A percentile compares a stretch with the other conserved stretches of the same genome.
Conservation (phyloP, 129 eudicot genomes). For the Erigeron canadensis region DNA sequence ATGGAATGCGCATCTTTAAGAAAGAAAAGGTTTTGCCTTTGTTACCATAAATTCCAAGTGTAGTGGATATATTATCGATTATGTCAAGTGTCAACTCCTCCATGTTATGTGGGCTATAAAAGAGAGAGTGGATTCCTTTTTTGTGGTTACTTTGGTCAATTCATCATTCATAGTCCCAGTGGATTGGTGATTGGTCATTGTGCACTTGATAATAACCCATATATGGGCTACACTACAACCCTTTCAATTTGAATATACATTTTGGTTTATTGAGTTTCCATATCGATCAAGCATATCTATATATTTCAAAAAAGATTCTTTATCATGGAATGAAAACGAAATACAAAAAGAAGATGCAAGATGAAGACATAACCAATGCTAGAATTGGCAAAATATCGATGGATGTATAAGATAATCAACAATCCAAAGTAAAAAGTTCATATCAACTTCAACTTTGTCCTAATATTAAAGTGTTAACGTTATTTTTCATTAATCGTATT, state of each 20-base stretch:
- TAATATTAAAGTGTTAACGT: no score
- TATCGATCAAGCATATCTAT: not conserved
- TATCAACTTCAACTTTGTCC: no score
- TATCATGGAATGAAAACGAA: not conserved
- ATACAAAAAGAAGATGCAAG: not conserved
- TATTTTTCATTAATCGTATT: no score
- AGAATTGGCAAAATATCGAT: no score
- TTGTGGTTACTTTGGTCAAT: conserved; percentile 24
- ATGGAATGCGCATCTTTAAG: not conserved
- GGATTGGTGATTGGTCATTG: conserved; percentile 32
- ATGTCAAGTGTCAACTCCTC: conserved; percentile 35
- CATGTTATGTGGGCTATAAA: conserved; percentile 35
- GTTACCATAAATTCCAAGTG: conserved; percentile 24
- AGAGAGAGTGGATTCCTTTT: conserved; percentile 22
- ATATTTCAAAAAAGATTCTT: not conserved
- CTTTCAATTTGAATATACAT: not conserved
- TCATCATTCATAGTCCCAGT: not conserved
- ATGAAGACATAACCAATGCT: not conserved
- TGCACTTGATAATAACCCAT: conserved; percentile 30
- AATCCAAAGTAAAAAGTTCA: no score
- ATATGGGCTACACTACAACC: conserved; percentile 10
- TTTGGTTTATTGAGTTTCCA: not conserved
- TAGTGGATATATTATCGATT: conserved; percentile 21
- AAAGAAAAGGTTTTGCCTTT: conserved; percentile 13
- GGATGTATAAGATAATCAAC: no score